Percentiles rank a stretch among this genome's conserved stretches.
Evolutionary conservation across 2,329 filamentous ascomycete genomes (phyloP).

Genomic region (Penicillium decumbens): DNA sequence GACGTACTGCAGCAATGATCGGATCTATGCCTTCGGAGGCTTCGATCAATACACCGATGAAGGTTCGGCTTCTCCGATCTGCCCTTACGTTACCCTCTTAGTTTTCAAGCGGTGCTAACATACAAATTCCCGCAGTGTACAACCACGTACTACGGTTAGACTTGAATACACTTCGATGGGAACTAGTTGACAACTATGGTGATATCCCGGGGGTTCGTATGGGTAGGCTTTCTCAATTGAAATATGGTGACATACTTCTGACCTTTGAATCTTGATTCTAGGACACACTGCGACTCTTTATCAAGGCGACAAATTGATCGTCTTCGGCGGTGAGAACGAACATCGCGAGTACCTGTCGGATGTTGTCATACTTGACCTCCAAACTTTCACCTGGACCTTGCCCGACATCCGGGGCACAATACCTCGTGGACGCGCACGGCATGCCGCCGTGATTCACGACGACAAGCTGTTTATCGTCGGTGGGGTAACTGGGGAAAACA

Average conservation of each 20-base stretch:
- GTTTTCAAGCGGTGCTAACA: constrained; percentile 4
- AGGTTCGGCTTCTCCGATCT: constrained; percentile 41
- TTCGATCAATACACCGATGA: constrained; percentile 99
- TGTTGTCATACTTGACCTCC: constrained; percentile 90
- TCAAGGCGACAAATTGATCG: constrained; percentile 88
- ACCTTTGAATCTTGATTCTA: constrained; percentile 33
- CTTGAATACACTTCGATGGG: constrained; percentile 85
- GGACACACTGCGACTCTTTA: constrained; percentile 93
- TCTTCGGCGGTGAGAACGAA: constrained; percentile 97
- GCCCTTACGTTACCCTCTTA: constrained; percentile 1
- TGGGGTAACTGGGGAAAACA: constrained; percentile 90
- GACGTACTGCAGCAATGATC: constrained; percentile 96
- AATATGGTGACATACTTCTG: constrained; percentile 20
- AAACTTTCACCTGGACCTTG: constrained; percentile 91
- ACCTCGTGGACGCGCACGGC: constrained; percentile 83
- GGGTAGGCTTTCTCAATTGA: constrained; percentile 54
- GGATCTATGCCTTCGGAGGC: constrained; percentile 96
- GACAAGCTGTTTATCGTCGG: constrained; percentile 95
- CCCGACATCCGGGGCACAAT: constrained; percentile 78
- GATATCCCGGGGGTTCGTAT: constrained; percentile 96
- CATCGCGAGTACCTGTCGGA: constrained; percentile 93
- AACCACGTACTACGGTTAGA: constrained; percentile 93
- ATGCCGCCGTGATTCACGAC: constrained; percentile 90
- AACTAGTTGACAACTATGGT: constrained; percentile 93
- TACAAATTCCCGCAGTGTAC: constrained; percentile 59